Base-by-base conservation (phyloP, 2,329 filamentous ascomycete genomes). In the Diaporthe helianthi region DNA sequence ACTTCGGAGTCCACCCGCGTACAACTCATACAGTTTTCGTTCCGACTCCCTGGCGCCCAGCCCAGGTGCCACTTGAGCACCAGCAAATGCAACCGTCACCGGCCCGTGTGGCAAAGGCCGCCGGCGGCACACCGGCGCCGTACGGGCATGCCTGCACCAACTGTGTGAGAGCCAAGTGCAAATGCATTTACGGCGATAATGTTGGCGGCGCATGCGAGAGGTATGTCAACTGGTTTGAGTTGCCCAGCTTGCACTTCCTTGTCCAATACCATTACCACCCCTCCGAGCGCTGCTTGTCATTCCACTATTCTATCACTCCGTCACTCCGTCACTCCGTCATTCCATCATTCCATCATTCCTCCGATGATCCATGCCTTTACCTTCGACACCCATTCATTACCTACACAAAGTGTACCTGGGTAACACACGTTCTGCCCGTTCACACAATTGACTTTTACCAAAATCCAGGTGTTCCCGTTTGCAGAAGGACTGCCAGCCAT, bases 131-230 rank as follows among this genome's bases (percentile, higher is more conserved):
- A 10, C 72, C 72, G 36, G 75, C 75, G 17, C 72, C 72, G 44
- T 84, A 84, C 70, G 82, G 82, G 36, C 77, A 81, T 33, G 83
- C 83, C 2, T 85, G 83, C 71, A 79, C 78, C 46, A 84, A 83
- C 72, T 85, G 83, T 74, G 81, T 82, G 61, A 79, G 77, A 52
- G 81, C 83, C 65, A 85, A 85, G 73, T 84, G 81, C 75, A 83
- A 83, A 71, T 85, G 83, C 74, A 81, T 84, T 69, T 73, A 82
- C 70, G 77, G 79, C 22, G 65, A 58, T 61, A 41, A 47, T 44
- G 41, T 44, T 17, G 58, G 58, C 12, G 58, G 58, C 12, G 58
- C 58, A 24, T 83, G 81, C 69, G 80, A 82, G 69, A 76, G 80
- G 68, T 74, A 49, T 4, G 71, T 63, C 7, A 12, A n/a, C n/a